These are phyloP conservation scores for Annulohypoxylon truncatum DNA, from an alignment of 2,329 filamentous ascomycete genomes.

Conservation along the genomic window DNA sequence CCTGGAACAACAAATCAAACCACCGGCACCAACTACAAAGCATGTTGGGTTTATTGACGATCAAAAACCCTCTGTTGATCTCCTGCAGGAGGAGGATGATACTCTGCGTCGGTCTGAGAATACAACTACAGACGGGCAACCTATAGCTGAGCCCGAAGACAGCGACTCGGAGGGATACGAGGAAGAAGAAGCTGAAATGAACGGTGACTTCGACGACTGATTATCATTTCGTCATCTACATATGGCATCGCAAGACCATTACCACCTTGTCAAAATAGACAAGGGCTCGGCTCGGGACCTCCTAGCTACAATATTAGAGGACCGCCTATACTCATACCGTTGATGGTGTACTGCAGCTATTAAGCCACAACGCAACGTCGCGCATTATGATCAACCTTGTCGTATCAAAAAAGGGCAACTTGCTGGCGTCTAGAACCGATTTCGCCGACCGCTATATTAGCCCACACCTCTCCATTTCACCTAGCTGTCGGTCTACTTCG, in stretches of 20 bases:
- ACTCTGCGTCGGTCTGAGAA: constrained; percentile 34
- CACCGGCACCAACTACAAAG: constrained; percentile 60
- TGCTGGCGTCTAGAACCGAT: neutral
- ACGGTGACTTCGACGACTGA: constrained; percentile 47
- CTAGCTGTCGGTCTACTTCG: neutral
- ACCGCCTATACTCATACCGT: neutral
- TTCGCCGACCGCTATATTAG: constrained; percentile 1
- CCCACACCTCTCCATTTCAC: neutral
- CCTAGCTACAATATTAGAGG: neutral
- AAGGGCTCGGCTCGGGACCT: neutral
- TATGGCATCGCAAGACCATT: neutral
- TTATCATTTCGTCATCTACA: neutral
- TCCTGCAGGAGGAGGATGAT: constrained; percentile 44
- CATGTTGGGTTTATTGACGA: constrained; percentile 73
- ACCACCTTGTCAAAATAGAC: neutral
- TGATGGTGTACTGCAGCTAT: constrained; percentile 2
- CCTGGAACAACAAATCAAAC: constrained; percentile 64
- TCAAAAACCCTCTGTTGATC: constrained; percentile 46
- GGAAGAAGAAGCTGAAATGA: constrained; percentile 49
- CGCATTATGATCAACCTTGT: constrained; percentile 15
- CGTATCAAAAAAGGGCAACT: neutral
- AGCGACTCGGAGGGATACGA: constrained; percentile 50
- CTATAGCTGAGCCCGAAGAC: constrained; percentile 31
- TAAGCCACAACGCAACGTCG: constrained; percentile 11
- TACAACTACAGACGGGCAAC: constrained; percentile 26